Conservation (phyloP, 805 yeast genomes). For the Tetrapisispora nanseiensis region DNA sequence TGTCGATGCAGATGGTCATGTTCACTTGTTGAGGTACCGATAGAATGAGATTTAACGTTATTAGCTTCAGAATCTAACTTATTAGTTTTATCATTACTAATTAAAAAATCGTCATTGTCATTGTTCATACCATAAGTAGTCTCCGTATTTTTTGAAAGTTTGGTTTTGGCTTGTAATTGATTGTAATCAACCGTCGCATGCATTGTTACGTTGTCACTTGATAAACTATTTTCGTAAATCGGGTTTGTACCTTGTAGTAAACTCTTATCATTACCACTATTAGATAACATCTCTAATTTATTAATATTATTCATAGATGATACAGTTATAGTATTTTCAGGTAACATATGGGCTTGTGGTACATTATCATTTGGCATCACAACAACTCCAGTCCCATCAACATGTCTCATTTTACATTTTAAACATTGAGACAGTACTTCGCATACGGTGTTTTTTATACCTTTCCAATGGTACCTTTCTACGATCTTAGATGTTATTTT, state of each 20-base stretch:
- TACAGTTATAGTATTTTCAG: conserved; percentile 3
- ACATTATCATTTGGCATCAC: conserved; percentile 15
- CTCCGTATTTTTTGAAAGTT: too few relatives aligned
- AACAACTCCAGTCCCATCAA: conserved; percentile 27
- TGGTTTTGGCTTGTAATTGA: background rate
- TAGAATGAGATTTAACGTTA: too few relatives aligned
- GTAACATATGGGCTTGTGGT: conserved; percentile 23
- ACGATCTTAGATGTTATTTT: conserved; percentile 70
- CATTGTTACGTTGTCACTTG: background rate
- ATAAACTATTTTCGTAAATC: background rate
- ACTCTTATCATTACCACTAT: background rate
- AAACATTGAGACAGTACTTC: conserved; percentile 67
- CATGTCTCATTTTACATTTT: conserved; percentile 50
- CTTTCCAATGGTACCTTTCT: conserved; percentile 81
- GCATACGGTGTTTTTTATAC: conserved; percentile 80
- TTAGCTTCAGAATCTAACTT: background rate
- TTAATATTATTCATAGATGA: background rate
- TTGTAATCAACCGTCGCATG: background rate
- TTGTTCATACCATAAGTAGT: background rate
- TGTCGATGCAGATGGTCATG: background rate
- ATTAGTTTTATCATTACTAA: background rate
- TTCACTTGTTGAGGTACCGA: too few relatives aligned
- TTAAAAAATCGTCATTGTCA: too few relatives aligned
- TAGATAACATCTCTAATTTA: background rate
- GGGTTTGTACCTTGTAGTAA: background rate